Percentiles rank a stretch among this genome's conserved stretches.
Evolutionary conservation across 2,329 filamentous ascomycete species (phyloP).

Genomic region (Lojkania enalia): DNA sequence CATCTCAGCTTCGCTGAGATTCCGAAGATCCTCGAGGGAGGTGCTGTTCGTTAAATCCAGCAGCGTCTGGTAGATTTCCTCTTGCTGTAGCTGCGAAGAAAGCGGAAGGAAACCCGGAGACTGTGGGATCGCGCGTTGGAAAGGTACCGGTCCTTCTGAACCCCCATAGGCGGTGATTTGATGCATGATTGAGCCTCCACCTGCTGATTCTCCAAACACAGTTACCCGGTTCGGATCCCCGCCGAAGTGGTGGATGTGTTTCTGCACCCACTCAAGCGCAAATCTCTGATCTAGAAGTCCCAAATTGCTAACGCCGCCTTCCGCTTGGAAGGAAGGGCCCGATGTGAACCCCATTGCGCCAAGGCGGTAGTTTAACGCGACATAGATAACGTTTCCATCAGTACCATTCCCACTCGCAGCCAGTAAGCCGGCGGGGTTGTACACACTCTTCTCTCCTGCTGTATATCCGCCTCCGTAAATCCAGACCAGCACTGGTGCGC

Average conservation of each 20-base stretch:
- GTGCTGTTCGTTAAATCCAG: conserved; percentile 38
- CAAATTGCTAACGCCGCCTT: conserved; percentile 41
- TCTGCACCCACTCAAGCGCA: conserved; percentile 46
- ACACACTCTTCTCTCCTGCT: conserved; percentile 44
- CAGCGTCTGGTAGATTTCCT: conserved; percentile 35
- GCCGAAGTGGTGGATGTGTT: conserved; percentile 45
- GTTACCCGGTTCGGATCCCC: conserved; percentile 45
- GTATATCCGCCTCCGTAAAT: conserved; percentile 57
- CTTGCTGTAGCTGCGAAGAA: conserved; percentile 29
- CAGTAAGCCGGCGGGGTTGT: conserved; percentile 48
- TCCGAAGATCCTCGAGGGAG: conserved; percentile 39
- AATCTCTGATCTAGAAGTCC: conserved; percentile 45
- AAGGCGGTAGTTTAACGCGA: conserved; percentile 53
- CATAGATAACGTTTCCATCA: conserved; percentile 49
- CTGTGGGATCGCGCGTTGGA: conserved; percentile 44
- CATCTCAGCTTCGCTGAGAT: conserved; percentile 34
- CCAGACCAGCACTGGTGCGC: conserved; percentile 53
- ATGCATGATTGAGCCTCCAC: conserved; percentile 45
- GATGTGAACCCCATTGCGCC: conserved; percentile 45
- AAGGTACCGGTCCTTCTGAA: conserved; percentile 42
- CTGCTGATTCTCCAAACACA: conserved; percentile 44
- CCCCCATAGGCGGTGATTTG: conserved; percentile 48
- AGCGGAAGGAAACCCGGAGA: conserved; percentile 46
- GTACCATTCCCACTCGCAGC: conserved; percentile 44
- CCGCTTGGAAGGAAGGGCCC: conserved; percentile 39